Conservation (phyloP, 306 rosid species). For the Lathyrus tuberosus region DNA sequence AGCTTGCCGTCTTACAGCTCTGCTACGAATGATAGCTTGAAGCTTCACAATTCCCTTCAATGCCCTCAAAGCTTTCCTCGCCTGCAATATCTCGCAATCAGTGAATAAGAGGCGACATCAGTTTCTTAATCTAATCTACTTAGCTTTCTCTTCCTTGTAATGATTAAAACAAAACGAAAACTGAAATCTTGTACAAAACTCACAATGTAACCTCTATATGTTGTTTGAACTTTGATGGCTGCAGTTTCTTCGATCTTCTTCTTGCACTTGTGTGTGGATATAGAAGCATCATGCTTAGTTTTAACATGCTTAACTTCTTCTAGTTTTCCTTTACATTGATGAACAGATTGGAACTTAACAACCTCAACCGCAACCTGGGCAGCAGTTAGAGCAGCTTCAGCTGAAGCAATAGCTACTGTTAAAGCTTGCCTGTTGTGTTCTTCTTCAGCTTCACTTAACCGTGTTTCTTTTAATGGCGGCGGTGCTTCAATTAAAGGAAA, state of each 20-base stretch:
- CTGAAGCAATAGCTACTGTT: slow-evolving; percentile 61
- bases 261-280: slow-evolving; percentile 33
- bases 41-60: slow-evolving; percentile 96
- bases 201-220: slow-evolving; percentile 86
- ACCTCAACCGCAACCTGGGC: slow-evolving; percentile 65
- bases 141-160: too few species aligned
- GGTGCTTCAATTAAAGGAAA: slow-evolving; percentile 60
- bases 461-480: slow-evolving; percentile 42
- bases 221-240: slow-evolving; percentile 74
- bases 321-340: slow-evolving; percentile 33
- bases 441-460: slow-evolving; percentile 53
- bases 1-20: slow-evolving; percentile 92
- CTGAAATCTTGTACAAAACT: slow-evolving; percentile 47
- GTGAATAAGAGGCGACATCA: not conserved
- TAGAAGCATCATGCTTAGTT: slow-evolving; percentile 39
- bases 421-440: slow-evolving; percentile 67
- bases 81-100: slow-evolving; percentile 47
- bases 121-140: slow-evolving; percentile 7
- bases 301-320: slow-evolving; percentile 33
- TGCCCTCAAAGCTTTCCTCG: slow-evolving; percentile 88
- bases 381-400: slow-evolving; percentile 57
- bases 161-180: not conserved
- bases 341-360: slow-evolving; percentile 49
- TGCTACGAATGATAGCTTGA: slow-evolving; percentile 89
- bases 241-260: slow-evolving; percentile 56